Conservation (phyloP, 2,329 filamentous ascomycete species). For the Pseudopithomyces maydicus region DNA sequence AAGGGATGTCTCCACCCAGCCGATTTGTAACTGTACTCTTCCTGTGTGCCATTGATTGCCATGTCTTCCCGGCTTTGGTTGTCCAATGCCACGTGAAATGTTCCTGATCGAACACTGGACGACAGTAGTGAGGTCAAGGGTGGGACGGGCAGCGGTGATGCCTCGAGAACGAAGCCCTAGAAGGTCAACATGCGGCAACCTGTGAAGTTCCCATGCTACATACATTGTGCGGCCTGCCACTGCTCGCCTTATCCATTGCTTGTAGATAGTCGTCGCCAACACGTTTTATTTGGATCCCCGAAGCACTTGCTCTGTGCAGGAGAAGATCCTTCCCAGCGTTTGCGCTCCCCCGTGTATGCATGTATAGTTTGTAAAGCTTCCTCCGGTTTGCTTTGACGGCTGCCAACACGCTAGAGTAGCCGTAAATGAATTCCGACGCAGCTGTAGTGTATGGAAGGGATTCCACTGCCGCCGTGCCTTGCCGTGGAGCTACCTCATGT, state of each 20-base stretch:
- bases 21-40: constrained; percentile 54
- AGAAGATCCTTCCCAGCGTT: constrained; percentile 22
- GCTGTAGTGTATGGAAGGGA: constrained; percentile 77
- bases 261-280: constrained; percentile 67
- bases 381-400: constrained; percentile 73
- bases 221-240: constrained; percentile 80
- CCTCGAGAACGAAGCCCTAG: constrained; percentile 79
- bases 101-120: constrained; percentile 48
- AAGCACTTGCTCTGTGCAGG: constrained; percentile 16
- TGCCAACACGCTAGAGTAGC: constrained; percentile 77
- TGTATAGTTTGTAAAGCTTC: constrained; percentile 82
- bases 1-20: constrained; percentile 65
- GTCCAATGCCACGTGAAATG: constrained; percentile 51
- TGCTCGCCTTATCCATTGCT: constrained; percentile 82
- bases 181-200: constrained; percentile 10
- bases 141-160: constrained; percentile 77
- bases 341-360: constrained; percentile 49
- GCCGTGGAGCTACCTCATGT: neutral
- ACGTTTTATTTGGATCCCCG: constrained; percentile 60
- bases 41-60: constrained; percentile 70
- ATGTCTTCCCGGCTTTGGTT: constrained; percentile 77
- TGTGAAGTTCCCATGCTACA: constrained; percentile 5
- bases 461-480: constrained; percentile 7
- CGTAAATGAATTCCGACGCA: constrained; percentile 90
- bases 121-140: constrained; percentile 66